Conservation (phyloP, 2,329 filamentous ascomycete species). For the Penicillium brasilianum region DNA sequence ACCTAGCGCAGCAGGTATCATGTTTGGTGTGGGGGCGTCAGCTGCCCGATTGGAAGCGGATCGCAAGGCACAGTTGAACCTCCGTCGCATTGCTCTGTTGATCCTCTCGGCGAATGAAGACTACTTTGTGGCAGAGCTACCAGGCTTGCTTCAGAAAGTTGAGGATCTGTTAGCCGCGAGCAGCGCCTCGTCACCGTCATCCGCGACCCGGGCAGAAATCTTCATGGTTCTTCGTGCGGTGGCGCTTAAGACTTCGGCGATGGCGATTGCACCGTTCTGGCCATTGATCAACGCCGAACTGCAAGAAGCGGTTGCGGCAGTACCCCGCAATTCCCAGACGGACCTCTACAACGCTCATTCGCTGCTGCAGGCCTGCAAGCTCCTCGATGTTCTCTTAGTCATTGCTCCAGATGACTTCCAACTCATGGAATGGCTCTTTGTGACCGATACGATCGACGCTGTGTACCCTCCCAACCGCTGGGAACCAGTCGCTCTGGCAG, state of each 20-base stretch:
- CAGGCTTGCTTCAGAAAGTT: conserved; percentile 76
- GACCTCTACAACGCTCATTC: conserved; percentile 78
- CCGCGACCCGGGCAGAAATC: conserved; percentile 83
- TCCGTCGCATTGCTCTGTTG: conserved; percentile 80
- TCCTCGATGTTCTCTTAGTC: conserved; percentile 86
- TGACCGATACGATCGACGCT: conserved; percentile 95
- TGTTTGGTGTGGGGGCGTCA: conserved; percentile 96
- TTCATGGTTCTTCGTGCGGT: conserved; percentile 87
- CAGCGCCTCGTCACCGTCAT: conserved; percentile 87
- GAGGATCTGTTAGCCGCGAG: conserved; percentile 86
- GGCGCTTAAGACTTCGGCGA: conserved; percentile 74
- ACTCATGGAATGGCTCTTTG: conserved; percentile 96
- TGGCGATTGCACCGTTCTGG: conserved; percentile 86
- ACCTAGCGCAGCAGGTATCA: conserved; percentile 91
- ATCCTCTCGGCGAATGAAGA: conserved; percentile 78
- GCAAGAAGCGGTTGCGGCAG: conserved; percentile 75
- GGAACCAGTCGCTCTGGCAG: conserved; percentile 75
- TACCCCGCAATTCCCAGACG: conserved; percentile 70
- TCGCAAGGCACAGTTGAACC: conserved; percentile 85
- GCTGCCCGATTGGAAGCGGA: conserved; percentile 95
- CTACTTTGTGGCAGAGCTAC: conserved; percentile 77
- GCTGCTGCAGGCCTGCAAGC: conserved; percentile 88
- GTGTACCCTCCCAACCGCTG: conserved; percentile 78
- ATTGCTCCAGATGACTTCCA: conserved; percentile 94
- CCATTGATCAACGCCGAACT: conserved; percentile 87